Evolutionary conservation across 345 rosid genomes (phyloP).

Genomic region (Alliaria petiolata): DNA sequence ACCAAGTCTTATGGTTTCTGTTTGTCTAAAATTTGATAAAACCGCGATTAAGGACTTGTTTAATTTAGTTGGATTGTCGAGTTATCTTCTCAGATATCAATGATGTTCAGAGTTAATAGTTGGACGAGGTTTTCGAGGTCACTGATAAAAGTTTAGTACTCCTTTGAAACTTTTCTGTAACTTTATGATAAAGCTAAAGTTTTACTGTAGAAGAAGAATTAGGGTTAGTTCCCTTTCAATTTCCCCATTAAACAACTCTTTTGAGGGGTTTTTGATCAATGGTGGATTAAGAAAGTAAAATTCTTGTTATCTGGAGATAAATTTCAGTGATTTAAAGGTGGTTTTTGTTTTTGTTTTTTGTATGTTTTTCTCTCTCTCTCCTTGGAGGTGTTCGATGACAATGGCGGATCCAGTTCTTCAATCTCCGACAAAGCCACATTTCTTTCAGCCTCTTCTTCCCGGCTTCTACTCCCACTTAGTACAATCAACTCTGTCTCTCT

Average conservation of each 20-base stretch:
- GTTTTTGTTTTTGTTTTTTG: not conserved
- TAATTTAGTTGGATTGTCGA: not conserved
- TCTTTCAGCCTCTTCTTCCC: conserved; percentile 26
- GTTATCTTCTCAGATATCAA: not conserved
- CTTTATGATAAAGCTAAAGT: not conserved
- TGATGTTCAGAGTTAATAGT: not conserved
- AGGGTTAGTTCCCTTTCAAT: not conserved
- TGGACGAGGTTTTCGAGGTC: not conserved
- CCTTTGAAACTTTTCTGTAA: not conserved
- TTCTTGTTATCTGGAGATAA: not conserved
- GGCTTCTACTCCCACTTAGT: conserved; percentile 6
- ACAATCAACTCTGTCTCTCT: not conserved
- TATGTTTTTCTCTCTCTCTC: too few relatives aligned
- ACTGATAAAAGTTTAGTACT: not conserved
- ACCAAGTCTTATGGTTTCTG: not conserved
- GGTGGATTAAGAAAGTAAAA: not conserved
- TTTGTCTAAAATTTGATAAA: not conserved
- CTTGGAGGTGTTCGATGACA: not conserved
- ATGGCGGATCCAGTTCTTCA: conserved; percentile 15
- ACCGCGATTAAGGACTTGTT: not conserved
- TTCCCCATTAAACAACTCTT: not conserved
- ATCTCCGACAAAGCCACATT: conserved; percentile 14
- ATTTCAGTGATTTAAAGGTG: not conserved
- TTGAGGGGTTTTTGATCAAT: not conserved
- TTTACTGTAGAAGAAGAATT: not conserved